phyloP scores from a whole-genome alignment of 2,329 filamentous ascomycete genomes.

The Neurospora sp. region DNA sequence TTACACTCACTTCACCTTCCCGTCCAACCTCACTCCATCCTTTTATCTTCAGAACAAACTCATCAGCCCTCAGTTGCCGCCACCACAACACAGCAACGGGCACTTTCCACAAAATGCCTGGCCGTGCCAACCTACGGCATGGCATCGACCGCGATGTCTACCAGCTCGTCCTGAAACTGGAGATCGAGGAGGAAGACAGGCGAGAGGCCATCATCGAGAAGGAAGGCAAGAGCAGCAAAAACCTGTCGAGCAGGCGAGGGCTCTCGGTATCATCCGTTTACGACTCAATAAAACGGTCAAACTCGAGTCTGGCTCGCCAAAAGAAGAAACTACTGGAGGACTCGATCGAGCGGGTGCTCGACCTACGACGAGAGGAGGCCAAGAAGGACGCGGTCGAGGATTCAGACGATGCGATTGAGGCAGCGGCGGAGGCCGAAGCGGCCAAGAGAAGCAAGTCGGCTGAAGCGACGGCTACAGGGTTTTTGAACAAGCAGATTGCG shows the following conservation, averaged over 20 bases:
- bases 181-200: slow-evolving; percentile 39
- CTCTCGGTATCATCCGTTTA: slow-evolving; percentile 58
- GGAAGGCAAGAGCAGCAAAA: slow-evolving; percentile 11
- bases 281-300: slow-evolving; percentile 71
- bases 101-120: slow-evolving; percentile 1
- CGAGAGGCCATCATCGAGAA: slow-evolving; percentile 15
- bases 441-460: slow-evolving; percentile 11
- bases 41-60: neutral
- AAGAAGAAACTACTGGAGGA: slow-evolving; percentile 77
- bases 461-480: slow-evolving; percentile 17
- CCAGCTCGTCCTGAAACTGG: slow-evolving; percentile 66
- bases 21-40: neutral
- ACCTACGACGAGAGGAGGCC: slow-evolving; percentile 57
- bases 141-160: slow-evolving; percentile 65
- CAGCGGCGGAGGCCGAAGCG: slow-evolving; percentile 17
- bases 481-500: slow-evolving; percentile 32
- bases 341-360: slow-evolving; percentile 72
- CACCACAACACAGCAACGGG: neutral
- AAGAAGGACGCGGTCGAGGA: slow-evolving; percentile 45
- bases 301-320: slow-evolving; percentile 73
- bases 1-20: neutral
- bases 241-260: slow-evolving; percentile 13
- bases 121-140: slow-evolving; percentile 31
- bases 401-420: slow-evolving; percentile 30
- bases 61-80: neutral